Conservation (phyloP, 208 protist genomes). For the Leishmania amazonensis region DNA sequence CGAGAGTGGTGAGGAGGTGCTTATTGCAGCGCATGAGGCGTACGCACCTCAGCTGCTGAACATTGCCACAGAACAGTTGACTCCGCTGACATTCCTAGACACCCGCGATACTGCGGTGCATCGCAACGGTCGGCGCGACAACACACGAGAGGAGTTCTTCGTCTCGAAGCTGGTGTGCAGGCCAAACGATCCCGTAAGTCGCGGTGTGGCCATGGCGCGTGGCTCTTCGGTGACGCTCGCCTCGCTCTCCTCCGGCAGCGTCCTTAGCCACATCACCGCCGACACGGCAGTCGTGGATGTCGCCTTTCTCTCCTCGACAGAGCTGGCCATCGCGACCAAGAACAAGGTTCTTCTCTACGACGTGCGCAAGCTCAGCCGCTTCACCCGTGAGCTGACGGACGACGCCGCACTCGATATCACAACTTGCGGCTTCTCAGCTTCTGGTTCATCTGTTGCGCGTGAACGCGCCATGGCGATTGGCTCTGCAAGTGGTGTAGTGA, state of each 20-base stretch:
- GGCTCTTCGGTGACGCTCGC: conserved; percentile 67
- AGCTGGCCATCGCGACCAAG: conserved; percentile 66
- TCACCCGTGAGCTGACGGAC: conserved; percentile 60
- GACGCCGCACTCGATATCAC: conserved; percentile 69
- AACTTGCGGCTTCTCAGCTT: conserved; percentile 41
- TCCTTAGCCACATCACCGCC: conserved; percentile 53
- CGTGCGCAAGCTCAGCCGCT: conserved; percentile 67
- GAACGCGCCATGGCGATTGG: conserved; percentile 55
- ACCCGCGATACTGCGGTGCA: conserved; percentile 62
- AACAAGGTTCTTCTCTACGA: conserved; percentile 79
- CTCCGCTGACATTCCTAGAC: conserved; percentile 70
- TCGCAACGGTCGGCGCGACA: conserved; percentile 69
- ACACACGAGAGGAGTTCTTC: conserved; percentile 61
- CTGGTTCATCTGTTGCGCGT: not conserved
- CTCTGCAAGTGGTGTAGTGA: conserved; percentile 77
- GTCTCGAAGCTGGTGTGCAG: conserved; percentile 43
- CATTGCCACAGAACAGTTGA: conserved; percentile 67
- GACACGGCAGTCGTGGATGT: conserved; percentile 58
- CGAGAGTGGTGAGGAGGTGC: conserved; percentile 68
- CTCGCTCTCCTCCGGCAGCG: conserved; percentile 67
- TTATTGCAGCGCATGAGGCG: conserved; percentile 60
- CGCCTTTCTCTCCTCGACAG: conserved; percentile 49
- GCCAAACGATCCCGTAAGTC: conserved; percentile 19
- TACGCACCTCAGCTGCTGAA: conserved; percentile 63
- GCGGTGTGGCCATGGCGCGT: conserved; percentile 51